phyloP scores from a whole-genome alignment of 2,329 filamentous ascomycete species.

The Cordyceps farinosa region DNA sequence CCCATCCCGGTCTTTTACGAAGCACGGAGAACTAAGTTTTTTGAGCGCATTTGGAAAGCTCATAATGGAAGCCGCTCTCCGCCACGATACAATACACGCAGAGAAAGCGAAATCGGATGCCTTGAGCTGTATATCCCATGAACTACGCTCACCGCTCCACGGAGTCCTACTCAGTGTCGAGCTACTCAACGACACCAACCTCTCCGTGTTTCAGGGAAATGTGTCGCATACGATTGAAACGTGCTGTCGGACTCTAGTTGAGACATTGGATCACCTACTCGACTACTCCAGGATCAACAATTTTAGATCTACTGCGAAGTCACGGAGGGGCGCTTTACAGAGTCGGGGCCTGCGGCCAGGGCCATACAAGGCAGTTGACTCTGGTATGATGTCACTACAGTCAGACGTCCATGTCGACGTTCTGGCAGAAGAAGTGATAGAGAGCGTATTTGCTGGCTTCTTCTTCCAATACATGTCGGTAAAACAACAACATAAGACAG shows the following conservation, averaged over 20 bases:
- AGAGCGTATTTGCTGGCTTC: slow-evolving; percentile 37
- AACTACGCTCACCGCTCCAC: slow-evolving; percentile 58
- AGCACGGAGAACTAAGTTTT: slow-evolving; percentile 45
- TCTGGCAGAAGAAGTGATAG: slow-evolving; percentile 37
- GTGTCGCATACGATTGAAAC: slow-evolving; percentile 44
- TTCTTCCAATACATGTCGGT: slow-evolving; percentile 30
- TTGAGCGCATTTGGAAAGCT: slow-evolving; percentile 50
- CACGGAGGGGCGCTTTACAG: not conserved
- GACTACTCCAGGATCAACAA: slow-evolving; percentile 41
- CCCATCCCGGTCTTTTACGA: too few relatives aligned
- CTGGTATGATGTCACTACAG: too few relatives aligned
- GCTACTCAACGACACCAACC: slow-evolving; percentile 47
- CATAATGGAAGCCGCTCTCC: slow-evolving; percentile 54
- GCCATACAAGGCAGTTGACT: too few relatives aligned
- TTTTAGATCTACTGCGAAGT: slow-evolving; percentile 23
- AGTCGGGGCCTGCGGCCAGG: too few relatives aligned
- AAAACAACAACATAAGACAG: slow-evolving; percentile 20
- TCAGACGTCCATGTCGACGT: slow-evolving; percentile 26
- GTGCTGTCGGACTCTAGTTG: slow-evolving; percentile 46
- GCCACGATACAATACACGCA: slow-evolving; percentile 33
- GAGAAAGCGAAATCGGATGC: slow-evolving; percentile 54
- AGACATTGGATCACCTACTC: slow-evolving; percentile 48
- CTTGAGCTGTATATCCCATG: slow-evolving; percentile 58
- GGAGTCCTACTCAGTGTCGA: slow-evolving; percentile 55
- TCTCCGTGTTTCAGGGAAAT: slow-evolving; percentile 41